Percentiles rank a stretch among this genome's conserved stretches.
Evolutionary conservation across 208 protist genomes (phyloP).

Genomic region (Crithidia sp.): DNA sequence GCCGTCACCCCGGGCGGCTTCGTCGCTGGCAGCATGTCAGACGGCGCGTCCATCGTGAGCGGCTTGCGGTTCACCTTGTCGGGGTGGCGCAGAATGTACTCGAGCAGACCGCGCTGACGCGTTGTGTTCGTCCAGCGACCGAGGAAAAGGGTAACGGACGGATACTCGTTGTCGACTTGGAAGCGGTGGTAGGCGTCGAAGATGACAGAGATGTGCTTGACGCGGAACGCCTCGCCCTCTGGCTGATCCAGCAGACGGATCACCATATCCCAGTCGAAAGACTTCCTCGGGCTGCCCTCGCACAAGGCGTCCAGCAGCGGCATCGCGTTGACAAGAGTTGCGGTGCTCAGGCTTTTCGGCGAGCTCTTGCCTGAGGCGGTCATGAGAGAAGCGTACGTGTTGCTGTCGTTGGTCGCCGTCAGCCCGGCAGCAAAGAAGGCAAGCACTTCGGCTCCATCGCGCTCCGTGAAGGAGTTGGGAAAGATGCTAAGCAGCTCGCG

Average conservation of each 20-base stretch:
- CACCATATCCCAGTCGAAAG: conserved; percentile 79
- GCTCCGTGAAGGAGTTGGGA: conserved; percentile 69
- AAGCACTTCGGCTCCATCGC: conserved; percentile 85
- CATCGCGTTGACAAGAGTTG: conserved; percentile 71
- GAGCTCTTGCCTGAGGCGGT: conserved; percentile 58
- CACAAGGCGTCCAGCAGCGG: conserved; percentile 77
- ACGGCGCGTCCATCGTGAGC: conserved; percentile 55
- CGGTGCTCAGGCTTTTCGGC: conserved; percentile 58
- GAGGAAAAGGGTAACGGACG: conserved; percentile 78
- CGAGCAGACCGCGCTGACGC: conserved; percentile 73
- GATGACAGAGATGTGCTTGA: conserved; percentile 84
- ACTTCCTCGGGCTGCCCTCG: conserved; percentile 41
- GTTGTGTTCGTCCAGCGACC: conserved; percentile 77
- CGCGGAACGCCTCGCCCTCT: conserved; percentile 58
- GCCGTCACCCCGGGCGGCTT: conserved; percentile 47
- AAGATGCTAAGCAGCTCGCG: conserved; percentile 83
- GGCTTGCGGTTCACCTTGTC: conserved; percentile 80
- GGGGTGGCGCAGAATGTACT: conserved; percentile 86
- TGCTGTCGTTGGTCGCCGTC: conserved; percentile 67
- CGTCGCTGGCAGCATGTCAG: conserved; percentile 55
- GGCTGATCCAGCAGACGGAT: conserved; percentile 80
- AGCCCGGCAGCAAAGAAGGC: conserved; percentile 87
- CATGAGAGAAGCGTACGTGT: conserved; percentile 80
- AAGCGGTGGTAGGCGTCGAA: conserved; percentile 88
- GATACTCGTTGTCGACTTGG: conserved; percentile 71